Evolutionary conservation across 306 rosid species (phyloP), one percentile per base, ranked within the genome.

Genomic region (Gillenia trifoliata): DNA sequence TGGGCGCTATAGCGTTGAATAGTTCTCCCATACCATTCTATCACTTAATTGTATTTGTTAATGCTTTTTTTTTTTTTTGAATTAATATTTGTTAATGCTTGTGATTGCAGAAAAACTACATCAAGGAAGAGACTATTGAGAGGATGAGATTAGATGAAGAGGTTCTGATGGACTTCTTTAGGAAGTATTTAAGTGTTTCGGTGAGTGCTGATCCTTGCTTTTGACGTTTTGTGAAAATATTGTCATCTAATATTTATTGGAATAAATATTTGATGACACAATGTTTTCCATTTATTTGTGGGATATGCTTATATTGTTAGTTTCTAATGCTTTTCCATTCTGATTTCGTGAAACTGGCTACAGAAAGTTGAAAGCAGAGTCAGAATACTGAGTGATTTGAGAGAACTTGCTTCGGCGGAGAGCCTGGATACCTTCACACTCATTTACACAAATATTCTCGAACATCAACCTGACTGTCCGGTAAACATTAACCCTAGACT

Each of bases 391-490:
- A 69, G 95, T 64, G 96, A 94, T 84, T 83, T 94, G 78, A 90
- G 95, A 84, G 97, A 92, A 77, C 99, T 94, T 81, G 99, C 97
- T 70, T 92, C 99, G 43, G 97, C 99, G 17, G 96, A 92, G 89
- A 92, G 97, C 86, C 80, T 90, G 80, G 99, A 94, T 85, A 79
- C 89, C 45, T 92, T 94, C 77, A 90, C 96, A 1, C 95, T 94
- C 73, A 89, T 92, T 67, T 92, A 92, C 84, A 88, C 96, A 73
- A 94, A 92, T 84, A 92, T 94, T 73, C 97, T 94, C 16, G 96
- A 94, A 77, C 99, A 94, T 79, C 99, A 92, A 74, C 99, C 97
- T 9, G 99, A 94, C 76, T 94, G 99, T 85, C 97, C 97, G 95
- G 99, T 94, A 90, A 82, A 75, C 28, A 17, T 52, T 60, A 3